Percentiles rank a stretch among this genome's conserved stretches.
Evolutionary conservation across 2,329 filamentous ascomycete species (phyloP).

Genomic region (Monilinia fructigena): DNA sequence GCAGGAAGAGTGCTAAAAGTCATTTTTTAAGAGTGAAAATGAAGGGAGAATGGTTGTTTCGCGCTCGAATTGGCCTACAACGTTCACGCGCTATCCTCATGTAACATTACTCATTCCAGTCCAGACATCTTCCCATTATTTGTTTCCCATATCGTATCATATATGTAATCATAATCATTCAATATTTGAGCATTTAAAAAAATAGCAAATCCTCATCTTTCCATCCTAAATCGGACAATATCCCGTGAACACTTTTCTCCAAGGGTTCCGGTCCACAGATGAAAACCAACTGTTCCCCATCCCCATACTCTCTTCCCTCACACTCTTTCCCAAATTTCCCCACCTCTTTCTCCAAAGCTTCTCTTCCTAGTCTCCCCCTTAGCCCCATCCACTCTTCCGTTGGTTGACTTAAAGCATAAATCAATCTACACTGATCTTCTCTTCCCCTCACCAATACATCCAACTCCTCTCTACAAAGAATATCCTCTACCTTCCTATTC

Average conservation of each 20-base stretch:
- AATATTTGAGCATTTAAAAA: constrained; percentile 52
- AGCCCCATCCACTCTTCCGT: constrained; percentile 64
- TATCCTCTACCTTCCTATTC: constrained; percentile 75
- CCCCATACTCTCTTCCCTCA: constrained; percentile 7
- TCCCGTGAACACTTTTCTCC: constrained; percentile 63
- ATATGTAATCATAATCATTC: neutral
- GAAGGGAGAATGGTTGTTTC: no score
- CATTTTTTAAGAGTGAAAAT: no score
- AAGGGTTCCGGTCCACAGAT: constrained; percentile 77
- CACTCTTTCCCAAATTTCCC: constrained; percentile 44
- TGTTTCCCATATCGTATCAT: no score
- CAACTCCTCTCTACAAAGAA: constrained; percentile 74
- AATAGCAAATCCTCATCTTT: constrained; percentile 70
- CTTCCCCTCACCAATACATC: constrained; percentile 59
- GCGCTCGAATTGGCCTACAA: no score
- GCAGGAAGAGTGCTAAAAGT: no score
- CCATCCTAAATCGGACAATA: constrained; percentile 66
- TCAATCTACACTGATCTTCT: constrained; percentile 57
- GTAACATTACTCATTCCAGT: no score
- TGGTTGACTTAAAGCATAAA: constrained; percentile 68
- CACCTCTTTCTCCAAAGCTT: constrained; percentile 60
- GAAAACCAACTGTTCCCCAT: constrained; percentile 60
- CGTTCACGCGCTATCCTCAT: no score
- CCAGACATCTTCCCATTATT: neutral
- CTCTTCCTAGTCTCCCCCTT: constrained; percentile 63